Percentiles rank a stretch among this genome's conserved stretches.
Evolutionary conservation across 192 early-diverging fungal genomes (phyloP).

Genomic region (Funneliformis mosseae): DNA sequence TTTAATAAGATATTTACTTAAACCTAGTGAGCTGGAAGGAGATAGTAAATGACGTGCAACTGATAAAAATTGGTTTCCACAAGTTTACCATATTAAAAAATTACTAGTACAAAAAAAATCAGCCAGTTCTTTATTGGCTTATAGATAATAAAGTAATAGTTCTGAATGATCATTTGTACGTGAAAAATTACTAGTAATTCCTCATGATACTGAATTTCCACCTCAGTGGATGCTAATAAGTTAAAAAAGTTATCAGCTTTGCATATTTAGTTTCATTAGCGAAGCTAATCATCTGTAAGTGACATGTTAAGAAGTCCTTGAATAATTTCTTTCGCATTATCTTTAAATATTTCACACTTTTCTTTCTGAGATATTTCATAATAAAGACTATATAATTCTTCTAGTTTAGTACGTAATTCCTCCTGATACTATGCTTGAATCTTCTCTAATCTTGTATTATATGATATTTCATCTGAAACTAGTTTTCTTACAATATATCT

Average conservation of each 20-base stretch:
- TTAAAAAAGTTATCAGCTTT: too few species aligned
- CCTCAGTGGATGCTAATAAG: too few species aligned
- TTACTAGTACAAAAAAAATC: slow-evolving; percentile 23
- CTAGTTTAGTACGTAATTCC: background rate
- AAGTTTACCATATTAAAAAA: slow-evolving; percentile 25
- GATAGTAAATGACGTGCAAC: too few species aligned
- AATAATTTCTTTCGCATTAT: background rate
- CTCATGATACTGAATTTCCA: too few species aligned
- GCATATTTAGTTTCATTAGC: too few species aligned
- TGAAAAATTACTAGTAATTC: background rate
- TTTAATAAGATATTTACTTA: too few species aligned
- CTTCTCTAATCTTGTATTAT: background rate
- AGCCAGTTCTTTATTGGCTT: slow-evolving; percentile 10
- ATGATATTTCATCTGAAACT: background rate
- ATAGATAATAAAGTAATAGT: background rate
- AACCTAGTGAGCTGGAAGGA: too few species aligned
- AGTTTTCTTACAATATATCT: background rate
- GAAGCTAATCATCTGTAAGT: too few species aligned
- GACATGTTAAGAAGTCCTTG: background rate
- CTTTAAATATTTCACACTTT: background rate
- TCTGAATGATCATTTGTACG: background rate
- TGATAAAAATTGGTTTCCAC: background rate
- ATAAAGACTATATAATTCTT: background rate
- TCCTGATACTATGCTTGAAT: background rate
- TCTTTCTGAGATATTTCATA: background rate